phyloP scores from a whole-genome alignment of 148 eudicot genomes.

The Rheum nobile region DNA sequence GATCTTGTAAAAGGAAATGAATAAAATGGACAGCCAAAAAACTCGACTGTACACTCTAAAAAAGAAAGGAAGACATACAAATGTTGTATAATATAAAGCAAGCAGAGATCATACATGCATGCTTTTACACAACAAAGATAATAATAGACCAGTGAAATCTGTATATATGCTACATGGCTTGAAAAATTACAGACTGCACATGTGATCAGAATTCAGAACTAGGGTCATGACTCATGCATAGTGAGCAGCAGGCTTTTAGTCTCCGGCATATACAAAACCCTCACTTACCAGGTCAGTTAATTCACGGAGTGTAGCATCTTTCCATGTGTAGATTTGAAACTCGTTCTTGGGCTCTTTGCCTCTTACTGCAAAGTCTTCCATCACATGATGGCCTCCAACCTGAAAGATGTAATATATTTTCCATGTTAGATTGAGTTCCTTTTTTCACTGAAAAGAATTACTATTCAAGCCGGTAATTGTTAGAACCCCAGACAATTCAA shows the following conservation, averaged over 20 bases:
- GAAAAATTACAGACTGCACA: not conserved
- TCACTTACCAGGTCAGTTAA: constrained; percentile 76
- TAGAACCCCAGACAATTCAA: not conserved
- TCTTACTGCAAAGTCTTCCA: constrained; percentile 65
- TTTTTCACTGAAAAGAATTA: not conserved
- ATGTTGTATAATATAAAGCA: not conserved
- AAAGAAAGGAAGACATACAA: not conserved
- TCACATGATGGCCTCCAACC: constrained; percentile 77
- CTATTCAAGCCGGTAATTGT: not conserved
- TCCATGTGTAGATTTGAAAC: constrained; percentile 97
- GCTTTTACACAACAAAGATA: not conserved
- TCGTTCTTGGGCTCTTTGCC: constrained; percentile 95
- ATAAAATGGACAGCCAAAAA: not conserved
- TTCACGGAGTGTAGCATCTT: constrained; percentile 91
- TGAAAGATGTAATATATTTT: constrained; percentile 9
- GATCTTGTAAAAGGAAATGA: not conserved
- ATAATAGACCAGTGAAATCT: not conserved
- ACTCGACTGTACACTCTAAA: not conserved
- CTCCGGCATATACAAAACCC: not conserved
- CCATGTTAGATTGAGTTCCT: not conserved
- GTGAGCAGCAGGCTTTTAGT: not conserved
- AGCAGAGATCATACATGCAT: not conserved
- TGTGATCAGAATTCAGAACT: not conserved
- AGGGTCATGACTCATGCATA: not conserved
- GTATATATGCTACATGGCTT: not conserved